phyloP scores from a whole-genome alignment of 805 yeast genomes.

The Kurtzmaniella fragi region DNA sequence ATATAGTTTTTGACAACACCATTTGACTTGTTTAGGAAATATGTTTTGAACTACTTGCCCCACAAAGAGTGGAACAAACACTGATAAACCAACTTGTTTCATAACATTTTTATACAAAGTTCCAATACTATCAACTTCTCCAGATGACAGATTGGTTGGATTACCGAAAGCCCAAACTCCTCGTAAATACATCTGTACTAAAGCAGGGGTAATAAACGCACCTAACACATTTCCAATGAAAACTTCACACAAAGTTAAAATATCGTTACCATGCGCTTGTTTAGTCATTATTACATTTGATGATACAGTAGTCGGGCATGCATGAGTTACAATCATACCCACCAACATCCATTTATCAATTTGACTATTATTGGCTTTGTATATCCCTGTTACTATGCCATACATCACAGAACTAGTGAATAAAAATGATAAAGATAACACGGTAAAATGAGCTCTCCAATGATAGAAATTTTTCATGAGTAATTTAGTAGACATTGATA shows the following conservation, averaged over 20 bases:
- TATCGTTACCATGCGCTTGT: constrained; percentile 77
- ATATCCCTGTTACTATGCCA: constrained; percentile 68
- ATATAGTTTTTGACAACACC: constrained; percentile 52
- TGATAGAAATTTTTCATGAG: constrained; percentile 59
- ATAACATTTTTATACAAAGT: constrained; percentile 68
- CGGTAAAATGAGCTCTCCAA: constrained; percentile 81
- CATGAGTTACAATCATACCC: constrained; percentile 76
- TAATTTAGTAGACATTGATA: constrained; percentile 65
- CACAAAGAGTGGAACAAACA: constrained; percentile 81
- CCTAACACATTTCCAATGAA: constrained; percentile 81
- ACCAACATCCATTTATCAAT: constrained; percentile 75
- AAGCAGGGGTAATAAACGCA: constrained; percentile 82
- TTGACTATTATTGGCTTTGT: constrained; percentile 47
- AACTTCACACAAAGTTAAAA: constrained; percentile 77
- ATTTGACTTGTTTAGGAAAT: constrained; percentile 59
- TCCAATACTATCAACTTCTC: constrained; percentile 39
- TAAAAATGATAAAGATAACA: constrained; percentile 62
- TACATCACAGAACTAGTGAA: constrained; percentile 66
- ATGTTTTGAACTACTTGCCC: constrained; percentile 79
- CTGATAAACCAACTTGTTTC: constrained; percentile 82
- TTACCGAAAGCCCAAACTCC: constrained; percentile 73
- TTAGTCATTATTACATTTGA: constrained; percentile 92
- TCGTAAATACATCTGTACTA: constrained; percentile 62
- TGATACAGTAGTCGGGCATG: constrained; percentile 89
- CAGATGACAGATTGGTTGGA: constrained; percentile 53